phyloP scores from a whole-genome alignment of 2,329 filamentous ascomycete genomes.

The Pseudopyricularia javanii region DNA sequence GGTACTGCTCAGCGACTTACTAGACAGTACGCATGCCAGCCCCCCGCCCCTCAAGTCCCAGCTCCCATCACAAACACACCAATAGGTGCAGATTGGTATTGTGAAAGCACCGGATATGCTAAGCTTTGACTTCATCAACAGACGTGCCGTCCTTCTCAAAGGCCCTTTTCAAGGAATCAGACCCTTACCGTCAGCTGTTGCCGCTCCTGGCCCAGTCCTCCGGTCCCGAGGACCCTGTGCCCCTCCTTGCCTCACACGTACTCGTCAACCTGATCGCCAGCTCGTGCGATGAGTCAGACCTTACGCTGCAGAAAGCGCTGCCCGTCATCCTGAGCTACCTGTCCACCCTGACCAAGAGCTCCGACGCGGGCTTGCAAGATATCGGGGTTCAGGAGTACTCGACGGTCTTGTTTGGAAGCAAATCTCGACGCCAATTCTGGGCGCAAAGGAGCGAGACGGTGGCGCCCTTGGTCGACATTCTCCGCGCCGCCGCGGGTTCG shows the following conservation, averaged over 20 bases:
- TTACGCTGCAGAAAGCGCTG: constrained; percentile 60
- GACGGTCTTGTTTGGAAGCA: constrained; percentile 62
- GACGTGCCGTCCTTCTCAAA: constrained; percentile 70
- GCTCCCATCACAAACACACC: background rate
- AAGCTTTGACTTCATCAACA: constrained; percentile 22
- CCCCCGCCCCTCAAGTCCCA: background rate
- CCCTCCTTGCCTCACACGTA: constrained; percentile 79
- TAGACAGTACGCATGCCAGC: constrained; percentile 53
- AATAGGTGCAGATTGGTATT: too few relatives aligned
- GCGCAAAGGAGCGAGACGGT: constrained; percentile 77
- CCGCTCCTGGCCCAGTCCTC: constrained; percentile 73
- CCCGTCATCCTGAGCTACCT: constrained; percentile 79
- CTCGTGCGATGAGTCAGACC: constrained; percentile 47
- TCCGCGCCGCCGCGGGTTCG: constrained; percentile 65
- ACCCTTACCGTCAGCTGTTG: constrained; percentile 75
- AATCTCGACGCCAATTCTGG: constrained; percentile 79
- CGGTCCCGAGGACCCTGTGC: constrained; percentile 64
- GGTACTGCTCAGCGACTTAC: constrained; percentile 75
- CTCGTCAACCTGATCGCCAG: constrained; percentile 66
- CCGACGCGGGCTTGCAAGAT: constrained; percentile 84
- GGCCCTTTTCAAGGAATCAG: constrained; percentile 60
- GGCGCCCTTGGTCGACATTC: constrained; percentile 67
- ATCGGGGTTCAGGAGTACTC: constrained; percentile 92
- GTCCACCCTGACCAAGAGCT: constrained; percentile 68
- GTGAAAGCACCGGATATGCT: background rate